Percentiles rank a stretch among this genome's conserved stretches.
phyloP scores from a whole-genome alignment of 495 filamentous ascomycete genomes.

The Tuber magnatum region DNA sequence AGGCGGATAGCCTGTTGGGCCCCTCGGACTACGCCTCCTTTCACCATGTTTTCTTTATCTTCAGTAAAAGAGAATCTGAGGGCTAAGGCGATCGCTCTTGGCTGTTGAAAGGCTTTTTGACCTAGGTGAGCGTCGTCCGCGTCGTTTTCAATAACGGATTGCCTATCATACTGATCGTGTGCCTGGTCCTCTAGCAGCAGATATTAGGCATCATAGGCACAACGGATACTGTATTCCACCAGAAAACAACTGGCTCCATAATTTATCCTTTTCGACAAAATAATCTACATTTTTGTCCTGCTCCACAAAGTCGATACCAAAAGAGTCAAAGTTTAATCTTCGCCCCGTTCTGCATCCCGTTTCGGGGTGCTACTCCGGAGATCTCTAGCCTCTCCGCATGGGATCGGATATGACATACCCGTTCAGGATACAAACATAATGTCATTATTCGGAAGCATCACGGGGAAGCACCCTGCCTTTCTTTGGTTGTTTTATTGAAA shows the following conservation, averaged over 20 bases:
- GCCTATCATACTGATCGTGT: background rate
- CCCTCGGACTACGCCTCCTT: background rate
- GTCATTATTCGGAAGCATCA: background rate
- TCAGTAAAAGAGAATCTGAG: background rate
- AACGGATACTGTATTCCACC: background rate
- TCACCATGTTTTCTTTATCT: conserved; percentile 2
- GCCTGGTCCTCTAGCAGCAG: background rate
- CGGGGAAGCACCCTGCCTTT: background rate
- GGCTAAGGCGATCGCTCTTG: background rate
- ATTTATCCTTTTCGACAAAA: background rate
- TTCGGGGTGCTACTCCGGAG: background rate
- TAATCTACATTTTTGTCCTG: background rate
- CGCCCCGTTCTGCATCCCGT: background rate
- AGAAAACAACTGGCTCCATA: background rate
- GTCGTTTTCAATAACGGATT: background rate
- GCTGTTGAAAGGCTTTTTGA: background rate
- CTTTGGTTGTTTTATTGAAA: conserved; percentile 1
- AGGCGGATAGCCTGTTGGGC: background rate
- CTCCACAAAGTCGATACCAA: background rate
- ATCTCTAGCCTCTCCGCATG: background rate
- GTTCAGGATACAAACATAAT: background rate
- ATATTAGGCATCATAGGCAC: background rate
- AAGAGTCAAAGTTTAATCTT: background rate
- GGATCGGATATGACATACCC: background rate
- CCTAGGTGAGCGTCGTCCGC: background rate